Conservation (phyloP, 2,329 filamentous ascomycete species). For the Harringtonia aguacate region DNA sequence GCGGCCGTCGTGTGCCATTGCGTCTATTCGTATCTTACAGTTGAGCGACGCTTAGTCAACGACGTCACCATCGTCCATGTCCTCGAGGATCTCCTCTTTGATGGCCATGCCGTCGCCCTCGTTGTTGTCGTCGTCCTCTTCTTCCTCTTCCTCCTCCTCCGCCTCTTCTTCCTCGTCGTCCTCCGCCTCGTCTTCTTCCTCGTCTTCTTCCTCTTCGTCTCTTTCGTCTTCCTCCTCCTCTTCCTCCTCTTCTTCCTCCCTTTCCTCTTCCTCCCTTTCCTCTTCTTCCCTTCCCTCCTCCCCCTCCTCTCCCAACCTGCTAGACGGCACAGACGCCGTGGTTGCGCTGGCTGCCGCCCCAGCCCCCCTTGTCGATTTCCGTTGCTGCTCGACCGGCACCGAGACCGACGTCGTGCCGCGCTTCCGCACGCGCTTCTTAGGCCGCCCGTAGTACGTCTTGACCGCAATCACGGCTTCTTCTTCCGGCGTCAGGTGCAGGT, state of each 20-base stretch:
- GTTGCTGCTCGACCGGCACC: slow-evolving; percentile 8
- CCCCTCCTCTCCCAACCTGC: slow-evolving; percentile 1
- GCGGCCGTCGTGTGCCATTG: too few relatives aligned
- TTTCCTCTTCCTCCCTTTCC: slow-evolving; percentile 2
- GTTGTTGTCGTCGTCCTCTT: slow-evolving; percentile 2
- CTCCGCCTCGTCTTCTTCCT: slow-evolving; percentile 1
- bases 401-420: slow-evolving; percentile 9
- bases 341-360: too few relatives aligned
- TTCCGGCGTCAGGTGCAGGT: slow-evolving; percentile 25
- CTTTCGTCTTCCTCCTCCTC: slow-evolving; percentile 5
- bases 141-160: slow-evolving; percentile 3
- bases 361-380: too few relatives aligned
- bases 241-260: slow-evolving; percentile 7
- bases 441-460: slow-evolving; percentile 9
- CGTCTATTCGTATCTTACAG: too few relatives aligned
- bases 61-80: background rate
- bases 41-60: too few relatives aligned
- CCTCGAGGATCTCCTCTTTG: background rate
- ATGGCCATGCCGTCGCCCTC: background rate
- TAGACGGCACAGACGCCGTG: slow-evolving; percentile 3
- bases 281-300: slow-evolving; percentile 2
- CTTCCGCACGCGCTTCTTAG: slow-evolving; percentile 8
- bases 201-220: slow-evolving; percentile 1
- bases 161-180: background rate
- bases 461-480: slow-evolving; percentile 15